phyloP scores from a whole-genome alignment of 2,329 filamentous ascomycete genomes.

The Aspergillus hiratsukae region DNA sequence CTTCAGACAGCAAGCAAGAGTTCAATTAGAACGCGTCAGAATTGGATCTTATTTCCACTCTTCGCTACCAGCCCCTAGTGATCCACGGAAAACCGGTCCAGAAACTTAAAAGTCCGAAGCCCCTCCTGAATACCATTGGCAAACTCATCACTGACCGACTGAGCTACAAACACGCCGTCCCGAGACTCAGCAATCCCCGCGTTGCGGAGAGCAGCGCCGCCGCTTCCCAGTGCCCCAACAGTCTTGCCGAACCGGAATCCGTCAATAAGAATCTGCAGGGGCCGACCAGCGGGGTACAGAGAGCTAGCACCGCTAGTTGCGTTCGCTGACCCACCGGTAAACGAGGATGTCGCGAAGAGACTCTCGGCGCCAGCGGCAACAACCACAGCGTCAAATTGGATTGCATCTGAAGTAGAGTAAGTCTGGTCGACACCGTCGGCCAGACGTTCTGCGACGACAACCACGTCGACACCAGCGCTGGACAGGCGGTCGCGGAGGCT shows the following conservation, averaged over 20 bases:
- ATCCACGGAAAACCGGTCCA: constrained; percentile 60
- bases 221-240: constrained; percentile 54
- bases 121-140: constrained; percentile 52
- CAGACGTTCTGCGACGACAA: constrained; percentile 59
- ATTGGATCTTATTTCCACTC: background rate
- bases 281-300: constrained; percentile 61
- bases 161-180: constrained; percentile 33
- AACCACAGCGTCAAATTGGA: constrained; percentile 48
- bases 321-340: constrained; percentile 12
- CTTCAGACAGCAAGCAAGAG: background rate
- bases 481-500: constrained; percentile 44
- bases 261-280: constrained; percentile 59
- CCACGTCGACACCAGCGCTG: constrained; percentile 49
- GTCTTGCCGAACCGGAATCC: constrained; percentile 68
- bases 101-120: constrained; percentile 61
- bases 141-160: constrained; percentile 34
- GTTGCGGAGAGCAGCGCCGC: constrained; percentile 34
- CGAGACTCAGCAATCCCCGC: constrained; percentile 41
- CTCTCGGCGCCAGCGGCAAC: constrained; percentile 51
- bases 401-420: constrained; percentile 60
- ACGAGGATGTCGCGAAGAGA: constrained; percentile 43
- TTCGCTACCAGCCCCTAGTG: constrained; percentile 9
- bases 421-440: constrained; percentile 55
- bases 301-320: constrained; percentile 46
- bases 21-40: background rate